A percentile compares a stretch with the other conserved stretches of the same genome.
Conservation (phyloP, 1,139 yeast genomes). For the Pichia sp. region DNA sequence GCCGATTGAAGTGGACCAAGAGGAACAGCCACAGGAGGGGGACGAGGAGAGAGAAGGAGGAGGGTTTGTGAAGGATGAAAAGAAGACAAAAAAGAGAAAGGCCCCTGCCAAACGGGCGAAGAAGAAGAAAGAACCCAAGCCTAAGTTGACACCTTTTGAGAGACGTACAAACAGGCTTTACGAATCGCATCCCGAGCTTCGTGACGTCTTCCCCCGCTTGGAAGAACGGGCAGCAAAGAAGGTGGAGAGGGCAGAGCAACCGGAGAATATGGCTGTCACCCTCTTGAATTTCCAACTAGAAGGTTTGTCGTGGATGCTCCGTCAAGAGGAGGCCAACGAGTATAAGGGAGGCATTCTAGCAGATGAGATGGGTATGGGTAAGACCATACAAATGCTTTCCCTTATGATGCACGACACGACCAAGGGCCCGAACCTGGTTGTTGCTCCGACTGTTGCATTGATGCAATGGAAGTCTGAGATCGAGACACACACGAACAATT, state of each 20-base stretch:
- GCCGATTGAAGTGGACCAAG: not conserved
- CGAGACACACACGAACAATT: slow-evolving; percentile 71
- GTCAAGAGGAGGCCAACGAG: slow-evolving; percentile 78
- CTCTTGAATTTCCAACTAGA: slow-evolving; percentile 88
- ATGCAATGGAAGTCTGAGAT: slow-evolving; percentile 98
- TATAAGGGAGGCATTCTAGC: slow-evolving; percentile 93
- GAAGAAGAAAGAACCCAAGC: slow-evolving; percentile 38
- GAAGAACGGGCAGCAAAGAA: slow-evolving; percentile 45
- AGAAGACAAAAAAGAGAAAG: slow-evolving; percentile 10
- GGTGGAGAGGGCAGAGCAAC: slow-evolving; percentile 67
- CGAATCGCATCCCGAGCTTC: slow-evolving; percentile 73
- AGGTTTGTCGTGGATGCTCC: slow-evolving; percentile 82
- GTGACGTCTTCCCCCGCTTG: slow-evolving; percentile 65
- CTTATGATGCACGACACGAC: slow-evolving; percentile 64
- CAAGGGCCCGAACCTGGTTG: slow-evolving; percentile 76
- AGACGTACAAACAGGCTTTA: slow-evolving; percentile 62
- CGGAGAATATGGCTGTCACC: slow-evolving; percentile 67
- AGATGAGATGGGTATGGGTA: slow-evolving; percentile 99
- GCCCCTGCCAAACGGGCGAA: slow-evolving; percentile 14
- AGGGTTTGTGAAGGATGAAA: slow-evolving; percentile 18
- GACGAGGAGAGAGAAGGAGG: slow-evolving; percentile 22
- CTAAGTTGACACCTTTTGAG: slow-evolving; percentile 63
- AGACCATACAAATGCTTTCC: slow-evolving; percentile 92
- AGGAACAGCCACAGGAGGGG: slow-evolving; percentile 8
- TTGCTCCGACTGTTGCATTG: slow-evolving; percentile 96